Evolutionary conservation across 345 rosid species (phyloP), one percentile per base, ranked within the genome.

Genomic region (Dovyalis caffra): DNA sequence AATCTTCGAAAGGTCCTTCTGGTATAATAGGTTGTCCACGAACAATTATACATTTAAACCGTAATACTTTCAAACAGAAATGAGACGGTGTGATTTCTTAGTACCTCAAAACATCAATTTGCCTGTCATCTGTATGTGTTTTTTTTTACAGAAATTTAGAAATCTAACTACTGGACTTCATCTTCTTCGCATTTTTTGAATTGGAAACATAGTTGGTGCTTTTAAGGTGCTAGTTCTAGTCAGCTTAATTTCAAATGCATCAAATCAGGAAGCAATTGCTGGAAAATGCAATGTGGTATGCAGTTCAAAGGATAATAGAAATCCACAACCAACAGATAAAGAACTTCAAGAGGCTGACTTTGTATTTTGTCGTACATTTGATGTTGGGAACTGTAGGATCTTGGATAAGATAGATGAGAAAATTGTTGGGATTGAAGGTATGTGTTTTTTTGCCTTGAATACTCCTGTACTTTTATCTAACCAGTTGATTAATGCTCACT

Each of bases 271-370:
- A 86, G 83, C 91, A 67, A 88, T 95, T 77, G 85, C 88, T 74
- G 98, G 99, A 66, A 95, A 93, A 78, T 95, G 98, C 88, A 84
- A 86, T 75, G 93, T 93, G 62, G 66, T 91, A n/a, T 95, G 97
- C 85, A 85, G 76, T 72, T 89, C 98, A 70, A 90, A 86, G 76
- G 97, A 95, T 72, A 49, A 47, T 70, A 90, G 95, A 81, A 93
- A 91, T 84, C 86, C 75, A 8, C 92, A 83, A 76, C 92, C 95
- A 29, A 81, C 90, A 9, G 69, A 66, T 7, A 87, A 88, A 76
- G 88, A 88, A 64, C 76, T 88, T 65, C 86, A 78, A 68, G 76
- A 53, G 80, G 78, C 97, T 18, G 90, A 95, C 74, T 90, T 86
- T 51, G 80, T 90, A 25, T 95, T 86, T 79, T 81, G 71, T 47